Evolutionary conservation across 441 rosid genomes (phyloP).

Genomic region (Pelargonium cotyledonis): DNA sequence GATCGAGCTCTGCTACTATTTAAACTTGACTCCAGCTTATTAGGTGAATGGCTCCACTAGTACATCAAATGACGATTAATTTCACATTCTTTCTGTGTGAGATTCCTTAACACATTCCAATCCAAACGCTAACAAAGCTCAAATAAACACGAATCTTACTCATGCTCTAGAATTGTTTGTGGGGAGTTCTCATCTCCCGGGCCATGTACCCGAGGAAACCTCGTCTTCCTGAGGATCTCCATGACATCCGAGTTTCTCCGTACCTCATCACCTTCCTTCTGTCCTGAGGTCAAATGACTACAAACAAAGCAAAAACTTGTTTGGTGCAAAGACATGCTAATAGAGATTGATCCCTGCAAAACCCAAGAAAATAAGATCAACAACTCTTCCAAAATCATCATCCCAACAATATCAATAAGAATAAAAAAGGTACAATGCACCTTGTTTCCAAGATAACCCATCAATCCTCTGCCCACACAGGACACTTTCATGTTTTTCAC

Average conservation of each 20-base stretch:
- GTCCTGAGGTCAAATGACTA: conserved; percentile 94
- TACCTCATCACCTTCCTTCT: conserved; percentile 96
- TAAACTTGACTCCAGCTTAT: no score
- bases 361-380: conserved; percentile 23
- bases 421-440: conserved; percentile 24
- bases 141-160: conserved; percentile 42
- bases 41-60: no score
- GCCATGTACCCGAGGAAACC: conserved; percentile 77
- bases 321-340: conserved; percentile 93
- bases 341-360: conserved; percentile 91
- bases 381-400: neutral
- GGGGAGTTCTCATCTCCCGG: conserved; percentile 66
- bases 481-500: conserved; percentile 90
- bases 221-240: conserved; percentile 95
- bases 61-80: no score
- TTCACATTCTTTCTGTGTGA: no score
- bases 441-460: conserved; percentile 99
- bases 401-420: no score
- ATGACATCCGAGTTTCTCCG: conserved; percentile 92
- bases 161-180: conserved; percentile 79
- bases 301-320: conserved; percentile 98
- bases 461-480: conserved; percentile 91
- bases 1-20: no score
- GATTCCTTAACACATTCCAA: no score
- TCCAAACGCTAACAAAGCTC: neutral